Evolutionary conservation across 169 alveolate genomes (phyloP), one percentile per base, ranked within the genome.

Genomic region (Plasmodium gallinaceum): DNA sequence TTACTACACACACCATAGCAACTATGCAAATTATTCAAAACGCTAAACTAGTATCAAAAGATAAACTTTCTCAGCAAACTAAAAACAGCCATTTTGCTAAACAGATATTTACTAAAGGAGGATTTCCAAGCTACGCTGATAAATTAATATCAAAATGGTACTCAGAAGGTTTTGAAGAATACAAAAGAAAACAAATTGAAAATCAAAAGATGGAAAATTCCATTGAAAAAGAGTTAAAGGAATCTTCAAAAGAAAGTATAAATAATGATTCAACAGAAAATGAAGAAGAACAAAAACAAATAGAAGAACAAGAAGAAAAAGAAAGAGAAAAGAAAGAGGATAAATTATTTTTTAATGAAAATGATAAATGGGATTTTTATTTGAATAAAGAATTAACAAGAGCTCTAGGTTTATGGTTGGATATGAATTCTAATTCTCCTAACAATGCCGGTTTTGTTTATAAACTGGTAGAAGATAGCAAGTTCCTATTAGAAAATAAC

Each of bases 1-100:
- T 94, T 51, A 94, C 93, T 16, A 94, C 96, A 4, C 96, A 94
- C 68, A 71, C 95, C 0, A 88, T 94, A 14, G 96, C 96, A 42
- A 68, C 91, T 8, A 83, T 85, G 62, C 94, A 90, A 57, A 88
- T 94, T 39, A 91, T 65, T 46, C 95, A 94, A 69, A 94, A 91
- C 65, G 91, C 91, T 8, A 22, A 57, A 42, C 7, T 26, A 7
- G 52, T 1, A 8, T 39, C 45, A 32, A 68, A 69, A 5, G 9
- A 42, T 24, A 43, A 37, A 26, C 61, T 14, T 24, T 54, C 64
- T 54, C 64, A 54, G 32, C 7, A 54, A 0, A 20, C 8, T 54
- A 54, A 10, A 6, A 57, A 54, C 9, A n/a, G 14, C 20, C 43
- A 52, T 39, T 73, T 83, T 12, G 83, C 85, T 16, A 83, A 51